Base-by-base conservation (phyloP, 495 filamentous ascomycete genomes). In the Rhypophila decipiens region DNA sequence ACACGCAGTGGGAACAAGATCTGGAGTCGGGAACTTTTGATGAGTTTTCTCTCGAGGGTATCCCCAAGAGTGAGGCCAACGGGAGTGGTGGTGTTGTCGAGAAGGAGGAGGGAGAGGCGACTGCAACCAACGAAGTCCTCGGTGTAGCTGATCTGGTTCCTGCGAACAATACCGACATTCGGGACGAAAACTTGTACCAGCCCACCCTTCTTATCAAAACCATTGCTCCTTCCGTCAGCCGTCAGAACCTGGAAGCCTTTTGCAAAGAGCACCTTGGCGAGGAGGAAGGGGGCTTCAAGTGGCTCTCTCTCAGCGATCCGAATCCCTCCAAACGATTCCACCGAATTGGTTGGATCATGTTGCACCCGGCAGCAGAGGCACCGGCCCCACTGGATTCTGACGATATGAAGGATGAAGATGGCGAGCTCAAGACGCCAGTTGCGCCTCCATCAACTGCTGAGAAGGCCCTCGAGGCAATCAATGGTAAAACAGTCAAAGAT, bases 141-240 rank as follows among this genome's bases (percentile, higher is more conserved):
- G 88, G 93, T 36, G 88, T 95, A 24, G 86, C 88, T 23, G 90
- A 96, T 64, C 65, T 96, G 41, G 78, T 95, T 18, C 88, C 90
- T 31, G 80, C 82, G 24, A 77, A 76, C 53, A 87, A 84, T 37
- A 85, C 83, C 44, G 88, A 95, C 47, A 72, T 95, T 31, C 78
- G 88, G 8, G 90, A 96, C 57, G 87, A 95, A 47, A 82, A 81
- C 39, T 72, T 88, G 15, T 78, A 79, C 49, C 87, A 94, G 65
- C 94, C 93, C 12, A 90, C 94, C 1, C 73, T 99, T 21, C 78
- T 99, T 35, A 96, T 99, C 70, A 99, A 99, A 70, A 99, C 93
- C 0, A 86, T 99, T 61, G 93, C 94, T 11, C 94, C 93, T 3
- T 91, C 91, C 51, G 94, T 99, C 39, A 95, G 86, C 57, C 84